phyloP scores from a whole-genome alignment of 768 basidiomycete genomes.

The Kwoniella dejecticola region DNA sequence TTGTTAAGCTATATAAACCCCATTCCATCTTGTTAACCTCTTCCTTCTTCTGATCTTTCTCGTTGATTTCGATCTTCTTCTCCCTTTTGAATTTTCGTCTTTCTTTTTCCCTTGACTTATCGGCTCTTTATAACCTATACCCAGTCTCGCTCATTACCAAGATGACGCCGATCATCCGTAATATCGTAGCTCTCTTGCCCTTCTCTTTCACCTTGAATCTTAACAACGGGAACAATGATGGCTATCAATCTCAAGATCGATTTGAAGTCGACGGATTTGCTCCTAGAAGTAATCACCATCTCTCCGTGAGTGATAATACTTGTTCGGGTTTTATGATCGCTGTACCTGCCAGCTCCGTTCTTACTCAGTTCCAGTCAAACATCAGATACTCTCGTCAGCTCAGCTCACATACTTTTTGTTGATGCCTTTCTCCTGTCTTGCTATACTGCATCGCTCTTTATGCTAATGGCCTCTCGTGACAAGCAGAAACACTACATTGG shows the following conservation, averaged over 20 bases:
- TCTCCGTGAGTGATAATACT: background rate
- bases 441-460: background rate
- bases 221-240: background rate
- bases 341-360: background rate
- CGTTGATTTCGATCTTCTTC: background rate
- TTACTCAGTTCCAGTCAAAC: background rate
- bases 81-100: background rate
- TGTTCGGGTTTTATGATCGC: background rate
- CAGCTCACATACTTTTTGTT: background rate
- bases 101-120: background rate
- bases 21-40: background rate
- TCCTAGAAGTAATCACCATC: background rate
- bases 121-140: background rate
- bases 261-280: background rate
- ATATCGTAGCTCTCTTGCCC: slow-evolving; percentile 15
- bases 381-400: slow-evolving; percentile 11
- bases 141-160: background rate
- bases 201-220: slow-evolving; percentile 10
- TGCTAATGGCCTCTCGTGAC: no score
- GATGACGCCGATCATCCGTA: slow-evolving; percentile 12
- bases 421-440: background rate
- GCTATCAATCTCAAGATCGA: background rate
- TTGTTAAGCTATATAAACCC: slow-evolving; percentile 15
- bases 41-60: background rate
- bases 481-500: slow-evolving; percentile 17